These are phyloP conservation scores for Talaromyces sp. DNA, from an alignment of 2,329 filamentous ascomycete species.

Conservation along the genomic window DNA sequence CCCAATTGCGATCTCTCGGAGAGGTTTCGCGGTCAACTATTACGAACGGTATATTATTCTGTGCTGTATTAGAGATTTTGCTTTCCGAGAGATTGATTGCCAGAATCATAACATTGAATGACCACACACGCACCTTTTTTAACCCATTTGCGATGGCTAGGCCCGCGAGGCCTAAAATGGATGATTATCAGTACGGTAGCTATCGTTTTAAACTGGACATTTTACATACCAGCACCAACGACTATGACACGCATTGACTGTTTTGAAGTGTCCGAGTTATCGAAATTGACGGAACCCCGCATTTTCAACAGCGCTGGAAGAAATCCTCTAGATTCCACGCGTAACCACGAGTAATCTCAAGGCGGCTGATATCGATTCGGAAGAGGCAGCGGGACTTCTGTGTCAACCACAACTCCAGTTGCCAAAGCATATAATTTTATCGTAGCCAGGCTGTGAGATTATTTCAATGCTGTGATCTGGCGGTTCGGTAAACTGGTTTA, in stretches of 20 bases:
- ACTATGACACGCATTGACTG: slow-evolving; percentile 6
- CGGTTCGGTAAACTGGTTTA: background rate
- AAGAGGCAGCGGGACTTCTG: background rate
- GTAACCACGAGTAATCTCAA: background rate
- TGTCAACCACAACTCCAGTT: background rate
- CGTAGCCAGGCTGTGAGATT: background rate
- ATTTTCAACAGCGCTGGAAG: background rate
- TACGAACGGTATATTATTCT: slow-evolving; percentile 5
- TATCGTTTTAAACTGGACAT: background rate
- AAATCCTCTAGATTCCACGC: background rate
- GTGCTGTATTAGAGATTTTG: background rate
- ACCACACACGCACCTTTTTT: background rate
- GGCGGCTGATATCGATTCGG: background rate
- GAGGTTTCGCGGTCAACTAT: slow-evolving; percentile 8
- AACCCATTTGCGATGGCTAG: slow-evolving; percentile 5
- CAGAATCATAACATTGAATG: too few relatives aligned
- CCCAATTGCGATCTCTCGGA: slow-evolving; percentile 7
- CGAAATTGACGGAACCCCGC: background rate
- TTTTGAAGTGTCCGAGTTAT: background rate
- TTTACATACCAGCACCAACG: slow-evolving; percentile 2
- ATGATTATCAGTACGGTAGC: background rate
- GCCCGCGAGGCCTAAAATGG: background rate
- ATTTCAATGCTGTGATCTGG: background rate
- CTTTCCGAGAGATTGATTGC: background rate
- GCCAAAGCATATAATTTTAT: background rate